Evolutionary conservation across 2,329 filamentous ascomycete genomes (phyloP), one percentile per base, ranked within the genome.

Genomic region (Ascochyta rabiei): DNA sequence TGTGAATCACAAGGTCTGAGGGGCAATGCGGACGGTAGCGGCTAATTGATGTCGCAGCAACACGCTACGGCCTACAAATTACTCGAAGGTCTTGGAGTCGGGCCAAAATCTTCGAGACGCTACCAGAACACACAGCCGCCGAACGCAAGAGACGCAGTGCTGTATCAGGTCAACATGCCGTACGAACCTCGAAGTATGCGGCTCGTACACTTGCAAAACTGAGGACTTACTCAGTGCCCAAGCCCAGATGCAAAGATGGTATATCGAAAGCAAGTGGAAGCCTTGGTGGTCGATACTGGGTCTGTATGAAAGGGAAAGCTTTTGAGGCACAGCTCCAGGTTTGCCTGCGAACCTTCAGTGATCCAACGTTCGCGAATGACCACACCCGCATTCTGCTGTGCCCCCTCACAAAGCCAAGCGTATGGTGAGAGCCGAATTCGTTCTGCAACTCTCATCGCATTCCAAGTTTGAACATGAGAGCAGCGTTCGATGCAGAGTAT

Each of bases 381-480:
- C 52, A 41, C 34, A 46, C 46, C 35, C 49, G 52, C 52, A 46
- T 49, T 41, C 46, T 49, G 52, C 52, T 48, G 52, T 55, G 30
- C 45, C 45, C 40, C 40, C 52, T 46, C 31, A 28, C 23, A 9
- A 35, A 10, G 3, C 43, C 23, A 35, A 30, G 46, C 52, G 35
- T 35, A 16, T 45, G 30, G 26, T 46, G 23, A 55, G 40, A 12
- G 16, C 52, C 35, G 52, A 55, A 40, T 46, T 44, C 34, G 30
- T 16, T 41, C 46, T 49, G 52, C 52, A 41, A 49, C 30, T 31
- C n/a, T 46, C 23, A 48, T 55, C 52, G 40, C 34, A 41, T 46
- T 31, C 46, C 30, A 45, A 41, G 4, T 40, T 28, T 33, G 10
- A 16, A 31, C 52, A 34, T 26, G 18, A 55, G 46, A 45, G 37